These are phyloP conservation scores for Syzygium syzygioides DNA, from an alignment of 441 rosid genomes.

Conservation along the genomic window DNA sequence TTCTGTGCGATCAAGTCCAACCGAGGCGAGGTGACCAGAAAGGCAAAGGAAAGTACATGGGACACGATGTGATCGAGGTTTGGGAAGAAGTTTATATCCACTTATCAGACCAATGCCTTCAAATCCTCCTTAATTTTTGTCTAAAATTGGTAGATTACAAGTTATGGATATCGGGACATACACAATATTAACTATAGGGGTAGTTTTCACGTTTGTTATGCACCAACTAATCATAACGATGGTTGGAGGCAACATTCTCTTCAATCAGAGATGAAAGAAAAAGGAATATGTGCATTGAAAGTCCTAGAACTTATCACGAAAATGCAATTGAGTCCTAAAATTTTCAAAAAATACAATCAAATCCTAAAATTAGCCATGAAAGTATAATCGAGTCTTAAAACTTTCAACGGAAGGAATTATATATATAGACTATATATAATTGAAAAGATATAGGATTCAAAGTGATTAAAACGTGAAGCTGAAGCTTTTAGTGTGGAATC, in stretches of 20 bases:
- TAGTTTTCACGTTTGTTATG: neutral
- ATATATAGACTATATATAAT: neutral
- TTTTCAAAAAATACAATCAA: no score
- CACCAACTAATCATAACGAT: neutral
- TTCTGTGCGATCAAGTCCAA: neutral
- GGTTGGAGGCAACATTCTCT: neutral
- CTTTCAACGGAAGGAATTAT: no score
- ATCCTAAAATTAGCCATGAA: no score
- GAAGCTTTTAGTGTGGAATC: neutral
- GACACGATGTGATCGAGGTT: neutral
- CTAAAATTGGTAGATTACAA: neutral
- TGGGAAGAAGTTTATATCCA: neutral
- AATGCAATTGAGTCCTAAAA: no score
- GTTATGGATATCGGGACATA: neutral
- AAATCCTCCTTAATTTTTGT: neutral
- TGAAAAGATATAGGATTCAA: neutral
- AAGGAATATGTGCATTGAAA: neutral
- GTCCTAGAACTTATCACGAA: no score
- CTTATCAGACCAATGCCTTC: neutral
- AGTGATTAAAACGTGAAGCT: neutral
- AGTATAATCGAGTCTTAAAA: no score
- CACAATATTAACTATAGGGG: neutral
- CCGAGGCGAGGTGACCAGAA: neutral
- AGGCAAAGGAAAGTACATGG: neutral
- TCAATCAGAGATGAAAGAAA: neutral